Conservation (phyloP, 768 basidiomycete species). For the Pisolithus orientalis region DNA sequence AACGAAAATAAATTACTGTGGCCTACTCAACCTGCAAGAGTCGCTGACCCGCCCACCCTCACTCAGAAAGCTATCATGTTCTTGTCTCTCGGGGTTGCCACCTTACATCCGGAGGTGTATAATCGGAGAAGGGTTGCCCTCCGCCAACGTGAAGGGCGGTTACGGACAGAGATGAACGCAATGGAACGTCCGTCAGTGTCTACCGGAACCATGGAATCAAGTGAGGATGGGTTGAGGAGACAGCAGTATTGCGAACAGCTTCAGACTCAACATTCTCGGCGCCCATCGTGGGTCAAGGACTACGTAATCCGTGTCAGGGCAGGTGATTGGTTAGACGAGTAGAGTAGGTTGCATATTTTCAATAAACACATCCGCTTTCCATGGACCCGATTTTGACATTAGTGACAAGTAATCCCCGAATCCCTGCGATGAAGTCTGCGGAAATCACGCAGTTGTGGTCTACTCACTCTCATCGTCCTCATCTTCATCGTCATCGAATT, state of each 20-base stretch:
- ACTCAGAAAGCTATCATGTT: conserved; percentile 49
- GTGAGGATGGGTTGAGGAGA: conserved; percentile 26
- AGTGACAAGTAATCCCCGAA: background rate
- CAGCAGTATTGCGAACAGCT: conserved; percentile 35
- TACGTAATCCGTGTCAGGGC: conserved; percentile 61
- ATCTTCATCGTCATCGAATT: conserved; percentile 41
- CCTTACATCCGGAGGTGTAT: conserved; percentile 71
- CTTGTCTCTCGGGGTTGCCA: conserved; percentile 48
- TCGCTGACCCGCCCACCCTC: conserved; percentile 38
- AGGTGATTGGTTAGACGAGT: conserved; percentile 68
- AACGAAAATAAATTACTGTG: conserved; percentile 48
- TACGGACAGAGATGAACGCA: conserved; percentile 58
- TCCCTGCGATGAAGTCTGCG: too few relatives aligned
- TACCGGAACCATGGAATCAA: conserved; percentile 25
- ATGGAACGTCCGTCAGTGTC: conserved; percentile 20
- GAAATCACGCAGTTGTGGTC: background rate
- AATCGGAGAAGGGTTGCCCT: conserved; percentile 56
- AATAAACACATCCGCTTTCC: background rate
- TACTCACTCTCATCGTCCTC: conserved; percentile 48
- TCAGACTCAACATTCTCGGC: conserved; percentile 41
- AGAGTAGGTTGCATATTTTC: conserved; percentile 5
- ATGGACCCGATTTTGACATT: background rate
- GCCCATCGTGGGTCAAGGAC: conserved; percentile 55
- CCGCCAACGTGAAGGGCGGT: conserved; percentile 54
- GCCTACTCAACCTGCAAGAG: conserved; percentile 19